Evolutionary conservation across 208 protist genomes (phyloP).

Genomic region (Trypanosoma mega): DNA sequence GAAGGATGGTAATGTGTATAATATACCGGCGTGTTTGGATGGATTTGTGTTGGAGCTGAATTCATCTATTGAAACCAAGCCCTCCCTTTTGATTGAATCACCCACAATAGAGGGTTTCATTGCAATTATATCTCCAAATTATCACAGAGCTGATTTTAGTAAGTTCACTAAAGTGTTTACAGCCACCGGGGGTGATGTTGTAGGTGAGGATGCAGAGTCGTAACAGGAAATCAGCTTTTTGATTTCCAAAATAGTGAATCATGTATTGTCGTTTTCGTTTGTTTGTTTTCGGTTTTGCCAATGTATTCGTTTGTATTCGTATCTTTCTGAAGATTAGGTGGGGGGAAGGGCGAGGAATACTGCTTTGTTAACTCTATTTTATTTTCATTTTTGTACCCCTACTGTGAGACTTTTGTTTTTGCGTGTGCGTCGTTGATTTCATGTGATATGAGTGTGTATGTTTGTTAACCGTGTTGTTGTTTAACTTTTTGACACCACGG

Average conservation of each 20-base stretch:
- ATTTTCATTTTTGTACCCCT: too few relatives aligned
- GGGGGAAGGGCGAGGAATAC: too few relatives aligned
- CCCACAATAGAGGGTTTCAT: conserved; percentile 73
- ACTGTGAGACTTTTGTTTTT: too few relatives aligned
- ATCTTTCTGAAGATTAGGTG: too few relatives aligned
- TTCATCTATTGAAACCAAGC: conserved; percentile 43
- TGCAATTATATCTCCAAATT: conserved; percentile 69
- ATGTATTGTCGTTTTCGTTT: conserved; percentile 4
- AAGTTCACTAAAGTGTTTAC: conserved; percentile 53
- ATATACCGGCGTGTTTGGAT: conserved; percentile 71
- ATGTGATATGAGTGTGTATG: too few relatives aligned
- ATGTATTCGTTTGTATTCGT: too few relatives aligned
- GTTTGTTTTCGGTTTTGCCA: too few relatives aligned
- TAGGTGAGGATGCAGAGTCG: conserved; percentile 36
- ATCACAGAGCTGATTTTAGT: conserved; percentile 45
- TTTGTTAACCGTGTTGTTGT: too few relatives aligned
- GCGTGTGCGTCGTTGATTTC: too few relatives aligned
- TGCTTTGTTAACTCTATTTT: too few relatives aligned
- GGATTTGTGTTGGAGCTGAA: conserved; percentile 88
- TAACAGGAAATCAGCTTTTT: conserved; percentile 5
- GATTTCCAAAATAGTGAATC: conserved; percentile 6
- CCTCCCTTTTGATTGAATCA: conserved; percentile 48
- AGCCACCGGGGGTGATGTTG: conserved; percentile 66
- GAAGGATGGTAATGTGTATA: conserved; percentile 48
- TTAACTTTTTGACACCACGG: too few relatives aligned